phyloP scores from a whole-genome alignment of 2,329 filamentous ascomycete genomes.

The Claviceps sp. region DNA sequence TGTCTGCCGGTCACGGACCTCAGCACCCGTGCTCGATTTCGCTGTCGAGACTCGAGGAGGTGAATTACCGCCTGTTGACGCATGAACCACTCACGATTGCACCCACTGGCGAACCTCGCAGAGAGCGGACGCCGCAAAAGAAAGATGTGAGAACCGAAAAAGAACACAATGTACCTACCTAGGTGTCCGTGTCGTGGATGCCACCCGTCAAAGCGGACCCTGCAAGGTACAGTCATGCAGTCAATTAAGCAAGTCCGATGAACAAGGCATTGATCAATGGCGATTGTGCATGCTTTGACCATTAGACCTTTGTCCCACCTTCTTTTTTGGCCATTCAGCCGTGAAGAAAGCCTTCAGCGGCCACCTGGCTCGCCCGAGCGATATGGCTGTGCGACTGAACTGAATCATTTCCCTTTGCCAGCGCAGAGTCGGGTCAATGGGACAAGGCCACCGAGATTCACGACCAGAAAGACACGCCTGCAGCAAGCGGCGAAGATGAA shows the following conservation, averaged over 20 bases:
- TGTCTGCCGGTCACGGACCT: not conserved
- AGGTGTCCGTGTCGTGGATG: not conserved
- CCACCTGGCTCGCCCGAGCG: not conserved
- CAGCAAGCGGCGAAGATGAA: not conserved
- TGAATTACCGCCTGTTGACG: not conserved
- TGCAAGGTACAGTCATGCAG: conserved; percentile 2
- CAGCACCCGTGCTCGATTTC: not conserved
- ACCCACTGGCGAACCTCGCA: not conserved
- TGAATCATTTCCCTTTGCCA: not conserved
- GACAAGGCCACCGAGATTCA: not conserved
- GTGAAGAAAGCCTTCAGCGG: not conserved
- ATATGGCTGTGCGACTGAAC: not conserved
- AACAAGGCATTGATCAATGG: not conserved
- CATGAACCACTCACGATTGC: not conserved
- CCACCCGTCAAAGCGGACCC: not conserved
- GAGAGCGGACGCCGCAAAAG: not conserved
- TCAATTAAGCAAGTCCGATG: not conserved
- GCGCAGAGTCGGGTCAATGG: conserved; percentile 2
- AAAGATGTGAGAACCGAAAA: not conserved
- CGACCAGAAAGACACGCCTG: not conserved
- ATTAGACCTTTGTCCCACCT: too few relatives aligned
- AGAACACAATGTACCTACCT: not conserved
- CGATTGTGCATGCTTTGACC: not conserved
- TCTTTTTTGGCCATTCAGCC: not conserved
- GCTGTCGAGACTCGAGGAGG: not conserved